Conservation (phyloP, 2,329 filamentous ascomycete species). For the Xylariaceae sp. region DNA sequence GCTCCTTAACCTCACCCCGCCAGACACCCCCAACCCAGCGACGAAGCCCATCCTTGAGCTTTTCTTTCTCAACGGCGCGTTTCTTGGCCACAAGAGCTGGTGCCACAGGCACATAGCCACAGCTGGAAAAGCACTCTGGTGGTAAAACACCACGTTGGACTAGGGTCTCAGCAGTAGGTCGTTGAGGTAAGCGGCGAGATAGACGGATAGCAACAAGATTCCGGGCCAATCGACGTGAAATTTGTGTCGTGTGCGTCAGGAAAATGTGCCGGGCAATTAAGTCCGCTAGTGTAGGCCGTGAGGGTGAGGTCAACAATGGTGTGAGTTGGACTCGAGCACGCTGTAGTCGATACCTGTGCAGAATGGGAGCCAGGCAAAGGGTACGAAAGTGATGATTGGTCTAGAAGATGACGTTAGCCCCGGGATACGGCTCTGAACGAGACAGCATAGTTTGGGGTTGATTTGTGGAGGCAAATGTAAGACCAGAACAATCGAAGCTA, state of each 20-base stretch:
- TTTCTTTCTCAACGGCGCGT: slow-evolving; percentile 59
- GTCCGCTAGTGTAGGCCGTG: slow-evolving; percentile 54
- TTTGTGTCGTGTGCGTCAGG: slow-evolving; percentile 59
- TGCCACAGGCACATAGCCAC: slow-evolving; percentile 44
- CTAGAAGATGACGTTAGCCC: slow-evolving; percentile 34
- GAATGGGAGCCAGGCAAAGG: slow-evolving; percentile 59
- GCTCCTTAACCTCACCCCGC: slow-evolving; percentile 47
- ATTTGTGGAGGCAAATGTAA: background rate
- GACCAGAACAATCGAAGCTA: background rate
- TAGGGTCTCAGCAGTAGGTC: slow-evolving; percentile 55
- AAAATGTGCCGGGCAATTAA: slow-evolving; percentile 62
- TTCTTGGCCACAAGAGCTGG: slow-evolving; percentile 59
- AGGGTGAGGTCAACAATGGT: slow-evolving; percentile 51
- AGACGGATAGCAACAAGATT: slow-evolving; percentile 62
- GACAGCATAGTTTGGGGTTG: background rate
- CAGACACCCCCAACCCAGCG: slow-evolving; percentile 59
- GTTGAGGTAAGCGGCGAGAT: slow-evolving; percentile 53
- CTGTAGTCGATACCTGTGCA: slow-evolving; percentile 58
- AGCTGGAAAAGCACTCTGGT: slow-evolving; percentile 45
- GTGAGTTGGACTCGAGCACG: slow-evolving; percentile 50
- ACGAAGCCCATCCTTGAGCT: slow-evolving; percentile 60
- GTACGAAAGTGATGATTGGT: slow-evolving; percentile 57
- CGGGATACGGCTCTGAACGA: background rate
- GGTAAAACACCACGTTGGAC: slow-evolving; percentile 61
- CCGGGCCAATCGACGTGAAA: slow-evolving; percentile 58